Base-by-base conservation (phyloP, 371 early-diverging fungal species). In the Rhizopus delemar region DNA sequence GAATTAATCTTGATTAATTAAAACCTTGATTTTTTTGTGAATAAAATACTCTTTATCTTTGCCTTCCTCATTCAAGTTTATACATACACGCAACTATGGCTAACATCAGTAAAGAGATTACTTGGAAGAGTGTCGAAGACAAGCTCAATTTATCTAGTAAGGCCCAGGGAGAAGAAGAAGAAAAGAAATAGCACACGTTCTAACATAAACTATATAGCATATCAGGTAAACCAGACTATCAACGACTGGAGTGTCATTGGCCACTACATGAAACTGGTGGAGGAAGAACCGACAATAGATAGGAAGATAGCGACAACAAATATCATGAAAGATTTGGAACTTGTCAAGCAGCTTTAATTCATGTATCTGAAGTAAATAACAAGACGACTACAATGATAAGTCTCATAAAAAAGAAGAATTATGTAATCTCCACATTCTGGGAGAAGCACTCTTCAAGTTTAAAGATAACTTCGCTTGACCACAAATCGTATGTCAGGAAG, bases 281-380 rank as follows among this genome's bases (percentile, higher is more conserved):
- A 51, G 35, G 45, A 52, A 45, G 59, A 59, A 45, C 59, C 59
- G 6, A 52, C 52, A 35, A 59, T 54, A 13, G 43, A 54, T 32
- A 54, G 41, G 41, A 54, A 41, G 41, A 8, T 36, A 41, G 54
- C 43, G 41, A 54, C 41, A 52, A 53, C 59, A 88, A 95, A 92
- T 70, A 59, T 52, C 29, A 51, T 46, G 36, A 59, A 35, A 34
- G 52, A 59, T 53, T 38, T 52, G 36, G 46, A 58, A 33, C 59
- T 54, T 43, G 5, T 54, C 45, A 54, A 32, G 13, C 54, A 54
- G 45, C 54, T 43, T 41, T 54, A 32, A 54, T 45, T 33, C 54
- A 54, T 15, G 9, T 41, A 43, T 1, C 54, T 45, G 15, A 54
- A 32, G 29, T 43, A 11, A 54, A 54, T 45, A 52, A 52, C 11